Conservation (phyloP, 129 eudicot genomes). For the Flaveria robusta region DNA sequence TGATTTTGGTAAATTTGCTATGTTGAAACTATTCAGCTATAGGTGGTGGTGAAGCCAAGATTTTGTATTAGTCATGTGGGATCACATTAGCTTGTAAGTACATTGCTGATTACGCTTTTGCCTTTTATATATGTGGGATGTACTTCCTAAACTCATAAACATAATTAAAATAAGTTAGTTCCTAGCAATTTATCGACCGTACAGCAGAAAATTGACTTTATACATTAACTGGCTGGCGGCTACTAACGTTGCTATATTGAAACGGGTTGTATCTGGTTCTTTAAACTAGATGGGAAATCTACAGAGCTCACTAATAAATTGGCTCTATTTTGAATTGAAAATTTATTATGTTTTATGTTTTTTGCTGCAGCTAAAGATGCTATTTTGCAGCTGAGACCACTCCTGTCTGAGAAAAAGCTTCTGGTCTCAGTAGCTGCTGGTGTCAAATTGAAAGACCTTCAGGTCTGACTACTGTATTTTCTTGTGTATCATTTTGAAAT, state of each 20-base stretch:
- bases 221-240: neutral
- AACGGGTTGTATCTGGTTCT: conserved; percentile 8
- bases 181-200: conserved; percentile 4
- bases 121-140: neutral
- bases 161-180: conserved; percentile 1
- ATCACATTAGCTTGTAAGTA: conserved; percentile 9
- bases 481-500: neutral
- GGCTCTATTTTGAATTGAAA: neutral
- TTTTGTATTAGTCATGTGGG: conserved; percentile 23
- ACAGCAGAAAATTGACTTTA: neutral
- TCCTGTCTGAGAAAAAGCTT: conserved; percentile 77
- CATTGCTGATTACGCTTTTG: neutral
- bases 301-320: neutral
- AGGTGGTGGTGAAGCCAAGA: conserved; percentile 18
- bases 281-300: neutral
- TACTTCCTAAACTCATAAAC: conserved; percentile 6
- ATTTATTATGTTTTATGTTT: neutral
- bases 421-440: conserved; percentile 98
- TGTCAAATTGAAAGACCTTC: conserved; percentile 77
- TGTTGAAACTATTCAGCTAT: conserved; percentile 19
- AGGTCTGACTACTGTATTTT: conserved; percentile 51
- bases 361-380: conserved; percentile 76
- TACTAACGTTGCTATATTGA: neutral
- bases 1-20: conserved; percentile 3
- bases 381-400: conserved; percentile 65